These are phyloP conservation scores for Sequoiadendron giganteum DNA, from an alignment of 75 land plant species.

Conservation along the genomic window DNA sequence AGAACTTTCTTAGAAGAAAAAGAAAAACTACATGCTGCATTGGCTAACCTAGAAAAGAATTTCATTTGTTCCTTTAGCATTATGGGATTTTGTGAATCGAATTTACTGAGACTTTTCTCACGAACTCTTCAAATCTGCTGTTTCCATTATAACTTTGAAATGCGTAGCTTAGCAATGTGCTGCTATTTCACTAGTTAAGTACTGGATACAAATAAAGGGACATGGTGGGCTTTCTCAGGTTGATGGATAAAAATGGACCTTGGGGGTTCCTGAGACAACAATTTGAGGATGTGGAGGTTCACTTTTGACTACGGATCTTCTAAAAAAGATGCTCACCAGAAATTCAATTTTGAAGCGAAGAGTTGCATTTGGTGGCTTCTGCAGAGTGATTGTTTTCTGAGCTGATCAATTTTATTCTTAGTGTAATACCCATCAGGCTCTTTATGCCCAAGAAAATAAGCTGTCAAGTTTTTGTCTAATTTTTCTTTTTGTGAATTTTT, in stretches of 20 bases:
- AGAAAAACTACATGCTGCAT: not conserved
- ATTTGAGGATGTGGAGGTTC: conserved; percentile 18
- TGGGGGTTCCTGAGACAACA: conserved; percentile 75
- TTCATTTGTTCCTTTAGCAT: not conserved
- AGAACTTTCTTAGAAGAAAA: not conserved
- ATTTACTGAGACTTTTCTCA: not conserved
- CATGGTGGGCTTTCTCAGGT: conserved; percentile 33
- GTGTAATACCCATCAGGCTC: not conserved
- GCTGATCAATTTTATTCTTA: not conserved
- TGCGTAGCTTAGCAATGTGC: not conserved
- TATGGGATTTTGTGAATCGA: not conserved
- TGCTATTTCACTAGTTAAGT: not conserved
- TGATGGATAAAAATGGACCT: conserved; percentile 57
- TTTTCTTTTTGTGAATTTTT: not conserved
- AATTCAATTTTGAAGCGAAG: not conserved
- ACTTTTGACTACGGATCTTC: not conserved
- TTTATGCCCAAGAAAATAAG: not conserved
- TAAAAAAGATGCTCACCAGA: not conserved
- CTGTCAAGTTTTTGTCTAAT: not conserved
- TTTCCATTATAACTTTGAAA: not conserved
- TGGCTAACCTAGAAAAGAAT: not conserved
- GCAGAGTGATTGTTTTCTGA: not conserved
- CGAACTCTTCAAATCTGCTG: not conserved
- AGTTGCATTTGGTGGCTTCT: not conserved
- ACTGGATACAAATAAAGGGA: not conserved